phyloP scores from a whole-genome alignment of 1,284 basidiomycete species.

The Exobasidium cylindrosporum region DNA sequence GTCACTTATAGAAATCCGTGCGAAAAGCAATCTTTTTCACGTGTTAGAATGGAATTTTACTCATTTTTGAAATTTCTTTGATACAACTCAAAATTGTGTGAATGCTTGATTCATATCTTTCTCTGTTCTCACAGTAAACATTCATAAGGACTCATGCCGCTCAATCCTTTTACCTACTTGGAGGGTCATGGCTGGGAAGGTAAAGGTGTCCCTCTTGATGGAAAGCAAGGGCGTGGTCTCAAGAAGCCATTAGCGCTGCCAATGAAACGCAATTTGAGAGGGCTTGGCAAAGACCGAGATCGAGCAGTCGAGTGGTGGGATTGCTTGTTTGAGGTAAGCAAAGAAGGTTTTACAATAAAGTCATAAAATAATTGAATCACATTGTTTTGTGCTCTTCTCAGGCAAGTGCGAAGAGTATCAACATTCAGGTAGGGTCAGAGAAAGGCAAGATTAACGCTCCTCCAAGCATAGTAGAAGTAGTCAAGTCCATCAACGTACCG shows the following conservation, averaged over 20 bases:
- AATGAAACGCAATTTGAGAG: constrained; percentile 45
- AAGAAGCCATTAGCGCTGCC: constrained; percentile 52
- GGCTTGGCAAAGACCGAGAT: constrained; percentile 51
- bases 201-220: constrained; percentile 47
- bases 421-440: constrained; percentile 12
- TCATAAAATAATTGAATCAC: not conserved
- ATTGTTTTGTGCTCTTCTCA: not conserved
- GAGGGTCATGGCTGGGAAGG: constrained; percentile 50
- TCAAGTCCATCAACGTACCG: not conserved
- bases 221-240: constrained; percentile 43
- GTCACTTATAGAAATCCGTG: not conserved
- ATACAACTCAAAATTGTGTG: not conserved
- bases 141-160: constrained; percentile 32
- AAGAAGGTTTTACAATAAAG: not conserved
- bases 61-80: not conserved
- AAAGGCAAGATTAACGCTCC: constrained; percentile 9
- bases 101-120: not conserved
- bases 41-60: not conserved
- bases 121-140: not conserved
- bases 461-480: not conserved
- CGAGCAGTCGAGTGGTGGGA: constrained; percentile 55
- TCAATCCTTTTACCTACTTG: constrained; percentile 43
- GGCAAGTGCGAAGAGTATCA: constrained; percentile 38
- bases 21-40: not conserved
- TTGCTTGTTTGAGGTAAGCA: constrained; percentile 46